Conservation (phyloP, 179 eudicot genomes). For the Silene vulgaris region DNA sequence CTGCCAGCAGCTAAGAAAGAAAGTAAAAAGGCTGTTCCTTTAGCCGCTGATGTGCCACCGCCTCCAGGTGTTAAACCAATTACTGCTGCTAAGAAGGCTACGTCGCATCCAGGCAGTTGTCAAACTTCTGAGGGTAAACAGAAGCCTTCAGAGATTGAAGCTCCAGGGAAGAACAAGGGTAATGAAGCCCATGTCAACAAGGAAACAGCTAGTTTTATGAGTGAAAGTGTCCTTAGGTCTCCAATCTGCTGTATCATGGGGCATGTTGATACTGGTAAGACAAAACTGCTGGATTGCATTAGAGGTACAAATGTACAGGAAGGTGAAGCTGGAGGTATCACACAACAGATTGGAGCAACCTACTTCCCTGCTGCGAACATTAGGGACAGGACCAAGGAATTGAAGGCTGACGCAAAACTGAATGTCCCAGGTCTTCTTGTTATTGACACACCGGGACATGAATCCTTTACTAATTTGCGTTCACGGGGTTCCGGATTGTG, state of each 20-base stretch:
- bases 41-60: conserved; percentile 25
- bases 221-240: conserved; percentile 57
- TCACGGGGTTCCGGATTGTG: conserved; percentile 93
- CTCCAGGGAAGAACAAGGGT: conserved; percentile 32
- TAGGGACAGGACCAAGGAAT: conserved; percentile 78
- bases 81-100: conserved; percentile 27
- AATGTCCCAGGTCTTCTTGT: conserved; percentile 89
- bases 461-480: conserved; percentile 71
- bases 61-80: conserved; percentile 25
- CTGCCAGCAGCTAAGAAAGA: conserved; percentile 42
- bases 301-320: conserved; percentile 93
- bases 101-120: conserved; percentile 26
- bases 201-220: conserved; percentile 19
- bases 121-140: conserved; percentile 31
- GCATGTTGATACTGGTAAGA: conserved; percentile 95
- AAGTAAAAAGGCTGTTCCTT: conserved; percentile 27
- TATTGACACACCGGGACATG: conserved; percentile 93
- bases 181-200: conserved; percentile 31
- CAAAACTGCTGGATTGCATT: conserved; percentile 87
- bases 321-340: conserved; percentile 98
- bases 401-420: conserved; percentile 87
- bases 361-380: conserved; percentile 88
- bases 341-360: conserved; percentile 98
- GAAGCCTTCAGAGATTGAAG: conserved; percentile 28
- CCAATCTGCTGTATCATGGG: conserved; percentile 99